Evolutionary conservation across 1,284 basidiomycete genomes (phyloP), one percentile per base, ranked within the genome.

Genomic region (Naganishia albida): DNA sequence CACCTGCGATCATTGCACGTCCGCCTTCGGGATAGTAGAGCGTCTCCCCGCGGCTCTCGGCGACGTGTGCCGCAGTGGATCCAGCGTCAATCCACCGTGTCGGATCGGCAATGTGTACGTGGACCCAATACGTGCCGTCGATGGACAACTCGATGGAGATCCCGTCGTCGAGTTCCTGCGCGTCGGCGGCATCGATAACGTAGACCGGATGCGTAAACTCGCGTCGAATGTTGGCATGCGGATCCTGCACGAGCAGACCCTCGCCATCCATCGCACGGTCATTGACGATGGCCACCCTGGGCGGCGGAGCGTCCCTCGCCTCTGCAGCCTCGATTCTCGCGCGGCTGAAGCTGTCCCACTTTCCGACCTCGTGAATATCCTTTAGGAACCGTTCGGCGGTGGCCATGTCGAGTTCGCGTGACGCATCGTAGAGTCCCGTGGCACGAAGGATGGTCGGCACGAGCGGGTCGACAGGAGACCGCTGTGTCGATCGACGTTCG

Each of bases 91-190:
- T 80, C 65, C 88, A 74, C 1, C 88, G 82, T 0, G 92, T 94
- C 0, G 95, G 94, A 75, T 99, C 95, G 8, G 96, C 95, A 63
- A 99, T 84, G 74, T 99, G 95, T 20, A 90, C 82, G 72, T 98
- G 95, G 16, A 96, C 73, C 96, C 96, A 99, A 18, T 82, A 84
- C 2, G 86, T 85, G 54, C 88, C 85, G 1, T 79, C 80, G 10
- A 82, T 78, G 23, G 87, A 81, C 1, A 78, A 70, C 69, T 94
- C 90, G 53, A 98, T 75, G 0, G 93, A 95, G 40, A 99, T 74
- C 1, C 93, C 96, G 76, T 99, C 96, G 73, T 99, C 96, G 30
- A 99, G 84, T 76, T 99, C 96, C 71, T 88, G 80, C 0, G 96
- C 94, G 6, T 73, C 75, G 0, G 82, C 74, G 70, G 93, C 91